These are phyloP conservation scores for Nakazawaea pomicola DNA, from an alignment of 805 yeast species.

Conservation along the genomic window DNA sequence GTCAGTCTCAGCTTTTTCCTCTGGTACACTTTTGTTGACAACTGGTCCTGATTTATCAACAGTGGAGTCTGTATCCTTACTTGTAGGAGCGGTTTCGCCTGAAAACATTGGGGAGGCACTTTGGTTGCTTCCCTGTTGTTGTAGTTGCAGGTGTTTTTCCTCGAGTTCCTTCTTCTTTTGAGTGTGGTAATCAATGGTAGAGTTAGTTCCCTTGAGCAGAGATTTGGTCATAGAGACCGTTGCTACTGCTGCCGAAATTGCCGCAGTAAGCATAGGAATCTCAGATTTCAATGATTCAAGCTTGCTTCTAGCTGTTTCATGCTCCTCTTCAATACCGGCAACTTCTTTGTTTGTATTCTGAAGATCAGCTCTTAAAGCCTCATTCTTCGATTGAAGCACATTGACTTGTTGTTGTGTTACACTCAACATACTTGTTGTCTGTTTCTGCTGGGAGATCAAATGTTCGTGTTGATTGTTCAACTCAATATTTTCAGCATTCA, in stretches of 20 bases:
- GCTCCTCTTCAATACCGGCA: conserved; percentile 31
- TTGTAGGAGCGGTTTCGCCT: conserved; percentile 1
- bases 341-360: conserved; percentile 22
- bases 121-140: conserved; percentile 2
- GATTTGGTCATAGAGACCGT: conserved; percentile 16
- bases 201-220: conserved; percentile 9
- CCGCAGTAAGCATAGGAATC: conserved; percentile 24
- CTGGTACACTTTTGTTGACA: too few species aligned
- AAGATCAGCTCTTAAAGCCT: conserved; percentile 27
- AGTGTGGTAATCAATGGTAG: conserved; percentile 7
- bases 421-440: conserved; percentile 56
- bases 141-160: conserved; percentile 12
- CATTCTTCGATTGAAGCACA: conserved; percentile 47
- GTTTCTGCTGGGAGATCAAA: conserved; percentile 49
- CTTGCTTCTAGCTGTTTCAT: conserved; percentile 32
- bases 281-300: conserved; percentile 27
- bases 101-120: not conserved
- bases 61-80: not conserved
- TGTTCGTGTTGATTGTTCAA: conserved; percentile 51
- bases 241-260: conserved; percentile 21
- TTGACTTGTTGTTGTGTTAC: conserved; percentile 69
- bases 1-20: not conserved
- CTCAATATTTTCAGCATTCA: conserved; percentile 63
- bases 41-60: conserved; percentile 30
- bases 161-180: conserved; percentile 12